These are phyloP conservation scores for Auriscalpium orientale DNA, from an alignment of 768 basidiomycete genomes.

Conservation along the genomic window DNA sequence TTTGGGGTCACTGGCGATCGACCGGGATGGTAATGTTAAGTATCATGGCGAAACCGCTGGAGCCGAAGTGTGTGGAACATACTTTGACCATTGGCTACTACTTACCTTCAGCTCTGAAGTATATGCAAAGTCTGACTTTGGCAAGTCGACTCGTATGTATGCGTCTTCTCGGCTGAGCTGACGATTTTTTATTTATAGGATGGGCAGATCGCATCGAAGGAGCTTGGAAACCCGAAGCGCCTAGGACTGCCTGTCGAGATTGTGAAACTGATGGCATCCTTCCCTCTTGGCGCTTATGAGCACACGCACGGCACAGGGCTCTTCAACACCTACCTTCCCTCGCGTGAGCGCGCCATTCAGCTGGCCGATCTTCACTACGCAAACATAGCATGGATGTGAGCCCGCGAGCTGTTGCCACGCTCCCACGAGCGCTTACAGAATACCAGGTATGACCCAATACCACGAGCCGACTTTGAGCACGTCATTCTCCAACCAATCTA, in stretches of 20 bases:
- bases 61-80: constrained; percentile 32
- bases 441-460: constrained; percentile 40
- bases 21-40: constrained; percentile 37
- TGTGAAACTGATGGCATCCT: constrained; percentile 37
- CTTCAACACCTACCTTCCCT: background rate
- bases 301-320: constrained; percentile 28
- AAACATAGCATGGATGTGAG: constrained; percentile 42
- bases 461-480: constrained; percentile 33
- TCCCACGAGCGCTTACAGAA: background rate
- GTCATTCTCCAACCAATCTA: constrained; percentile 39
- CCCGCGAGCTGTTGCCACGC: constrained; percentile 4
- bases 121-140: constrained; percentile 17
- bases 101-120: constrained; percentile 1
- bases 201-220: too few relatives aligned
- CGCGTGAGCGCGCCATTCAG: constrained; percentile 28
- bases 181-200: background rate
- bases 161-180: background rate
- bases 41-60: constrained; percentile 45
- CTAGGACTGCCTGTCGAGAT: constrained; percentile 37
- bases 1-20: constrained; percentile 43
- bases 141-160: background rate
- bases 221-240: constrained; percentile 12
- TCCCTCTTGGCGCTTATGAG: constrained; percentile 41
- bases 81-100: background rate
- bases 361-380: constrained; percentile 36